A percentile compares a stretch with the other conserved stretches of the same genome.
Evolutionary conservation across 257 asterid genomes (phyloP).

Genomic region (Buddleja alternifolia): DNA sequence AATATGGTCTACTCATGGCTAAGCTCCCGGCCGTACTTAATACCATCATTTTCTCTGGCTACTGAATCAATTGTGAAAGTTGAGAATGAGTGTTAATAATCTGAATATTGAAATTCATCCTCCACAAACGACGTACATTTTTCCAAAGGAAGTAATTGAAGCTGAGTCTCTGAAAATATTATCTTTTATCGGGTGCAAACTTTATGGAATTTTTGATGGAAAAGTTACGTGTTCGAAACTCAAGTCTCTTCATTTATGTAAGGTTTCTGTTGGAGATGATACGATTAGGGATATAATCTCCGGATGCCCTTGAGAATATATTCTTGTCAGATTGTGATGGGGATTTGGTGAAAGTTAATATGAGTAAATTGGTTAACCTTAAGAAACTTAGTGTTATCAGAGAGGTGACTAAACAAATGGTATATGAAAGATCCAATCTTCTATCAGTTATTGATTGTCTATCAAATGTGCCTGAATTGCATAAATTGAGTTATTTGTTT

Average conservation of each 20-base stretch:
- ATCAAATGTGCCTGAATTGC: neutral
- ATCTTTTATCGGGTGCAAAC: neutral
- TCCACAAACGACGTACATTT: no score
- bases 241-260: neutral
- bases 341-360: neutral
- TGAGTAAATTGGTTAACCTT: neutral
- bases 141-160: conserved; percentile 2
- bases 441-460: neutral
- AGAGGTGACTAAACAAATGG: neutral
- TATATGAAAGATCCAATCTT: no score
- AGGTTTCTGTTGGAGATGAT: neutral
- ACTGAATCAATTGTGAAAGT: neutral
- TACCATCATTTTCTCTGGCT: neutral
- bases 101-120: neutral
- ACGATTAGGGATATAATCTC: neutral
- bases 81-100: neutral
- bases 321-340: neutral
- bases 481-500: neutral
- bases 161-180: neutral
- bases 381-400: neutral
- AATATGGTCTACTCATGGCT: no score
- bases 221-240: neutral
- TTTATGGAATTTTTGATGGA: neutral
- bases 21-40: no score
- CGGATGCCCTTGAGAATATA: conserved; percentile 30